Base-by-base conservation (phyloP, 805 yeast species). In the Yamadazyma nakazawae region DNA sequence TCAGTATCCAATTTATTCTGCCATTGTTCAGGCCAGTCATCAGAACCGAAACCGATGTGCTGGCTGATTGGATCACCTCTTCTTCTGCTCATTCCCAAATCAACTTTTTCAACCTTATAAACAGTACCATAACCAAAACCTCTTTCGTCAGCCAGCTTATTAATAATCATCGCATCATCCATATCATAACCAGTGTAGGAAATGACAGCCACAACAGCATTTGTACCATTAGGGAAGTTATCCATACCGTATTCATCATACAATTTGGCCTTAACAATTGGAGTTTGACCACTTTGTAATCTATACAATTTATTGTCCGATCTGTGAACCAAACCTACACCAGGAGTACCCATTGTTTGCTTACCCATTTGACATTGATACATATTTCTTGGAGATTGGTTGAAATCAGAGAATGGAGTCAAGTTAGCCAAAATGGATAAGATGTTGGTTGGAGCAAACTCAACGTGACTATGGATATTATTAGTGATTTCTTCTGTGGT, bases 351-450 rank as follows among this genome's bases (percentile, higher is more conserved):
- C 99, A 94, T 94, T 17, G 99, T 92, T 75, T 94, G 99, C 74
- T 94, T 94, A 81, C 97, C 98, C 99, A 94, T 94, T 78, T 94
- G 99, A 73, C 99, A 94, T 75, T 94, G 99, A 68, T 94, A 94
- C 98, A 94, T 94, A 67, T 94, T 94, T 82, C 99, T 87, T 61
- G 99, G 99, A 24, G 97, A 91, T 75, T 94, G 99, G 70, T 94
- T 94, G 75, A 94, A 94, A 68, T 94, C 99, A 1, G 98, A 91
- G 66, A 89, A 94, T 55, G 99, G 99, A 1, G 99, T 94, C 75
- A 94, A 78, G 70, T 94, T 94, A 54, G 98, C 99, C 66, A 94
- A 76, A 55, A 94, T 92, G 18, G 97, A 90, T 57, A 94, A 74
- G 42, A 94, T 89, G 67, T 94, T 90, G 2, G 98, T 94, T 59